phyloP scores from a whole-genome alignment of 2,329 filamentous ascomycete species.

The Colletotrichum nymphaeae region DNA sequence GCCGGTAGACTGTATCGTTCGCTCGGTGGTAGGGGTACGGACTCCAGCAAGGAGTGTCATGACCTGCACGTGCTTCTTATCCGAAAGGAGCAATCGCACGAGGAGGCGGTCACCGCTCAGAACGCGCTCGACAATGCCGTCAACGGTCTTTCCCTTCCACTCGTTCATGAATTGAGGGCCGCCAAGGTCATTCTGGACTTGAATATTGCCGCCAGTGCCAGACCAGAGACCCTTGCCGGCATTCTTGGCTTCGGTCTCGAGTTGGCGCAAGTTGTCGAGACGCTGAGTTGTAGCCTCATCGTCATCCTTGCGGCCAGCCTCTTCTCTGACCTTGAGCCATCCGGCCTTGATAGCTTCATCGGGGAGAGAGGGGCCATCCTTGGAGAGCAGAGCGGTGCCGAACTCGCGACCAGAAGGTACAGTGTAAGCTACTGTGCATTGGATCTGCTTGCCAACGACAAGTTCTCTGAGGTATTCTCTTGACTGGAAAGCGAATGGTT shows the following conservation, averaged over 20 bases:
- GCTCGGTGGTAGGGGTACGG: conserved; percentile 88
- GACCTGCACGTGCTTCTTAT: conserved; percentile 88
- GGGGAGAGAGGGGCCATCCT: conserved; percentile 81
- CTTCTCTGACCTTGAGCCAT: conserved; percentile 93
- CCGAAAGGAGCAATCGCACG: conserved; percentile 81
- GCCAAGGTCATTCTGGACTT: conserved; percentile 84
- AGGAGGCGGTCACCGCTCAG: conserved; percentile 92
- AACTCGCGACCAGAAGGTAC: conserved; percentile 92
- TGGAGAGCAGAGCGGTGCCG: conserved; percentile 78
- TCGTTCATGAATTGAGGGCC: conserved; percentile 83
- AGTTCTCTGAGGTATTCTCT: conserved; percentile 90
- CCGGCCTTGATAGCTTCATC: conserved; percentile 88
- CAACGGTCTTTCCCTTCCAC: conserved; percentile 86
- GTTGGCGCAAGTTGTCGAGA: conserved; percentile 80
- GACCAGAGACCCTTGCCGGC: conserved; percentile 87
- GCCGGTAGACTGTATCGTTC: conserved; percentile 81
- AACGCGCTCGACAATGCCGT: conserved; percentile 90
- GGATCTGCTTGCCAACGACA: conserved; percentile 86
- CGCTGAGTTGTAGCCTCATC: conserved; percentile 78
- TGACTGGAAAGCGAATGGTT: conserved; percentile 93
- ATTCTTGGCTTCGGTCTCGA: conserved; percentile 82
- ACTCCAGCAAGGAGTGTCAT: conserved; percentile 91
- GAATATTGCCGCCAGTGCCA: conserved; percentile 72
- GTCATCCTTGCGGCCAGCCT: conserved; percentile 92
- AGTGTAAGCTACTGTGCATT: conserved; percentile 88